Base-by-base conservation (phyloP, 495 filamentous ascomycete species). In the Sphaerosporella brunnea region DNA sequence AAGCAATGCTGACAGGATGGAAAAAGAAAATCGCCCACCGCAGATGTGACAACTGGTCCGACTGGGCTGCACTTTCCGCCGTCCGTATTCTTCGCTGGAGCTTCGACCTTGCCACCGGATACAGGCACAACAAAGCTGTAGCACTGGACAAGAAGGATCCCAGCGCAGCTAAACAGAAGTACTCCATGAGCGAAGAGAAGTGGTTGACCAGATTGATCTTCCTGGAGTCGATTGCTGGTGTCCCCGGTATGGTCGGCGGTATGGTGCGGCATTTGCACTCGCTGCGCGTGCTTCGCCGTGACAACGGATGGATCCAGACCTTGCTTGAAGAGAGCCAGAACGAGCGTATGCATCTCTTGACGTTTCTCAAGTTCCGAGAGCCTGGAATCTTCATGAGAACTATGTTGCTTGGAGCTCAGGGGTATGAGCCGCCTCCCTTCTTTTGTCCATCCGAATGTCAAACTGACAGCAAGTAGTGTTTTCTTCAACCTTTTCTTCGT, bases 241-340 rank as follows among this genome's bases (percentile, higher is more conserved):
- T 97, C 0, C 92, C 92, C 0, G 92, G 92, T 0, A 96, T 96
- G 85, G 92, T 96, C 3, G 90, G 78, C 0, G 90, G 87, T 7
- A 93, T 93, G 79, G 66, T 96, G 10, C 70, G 90, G 16, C 90
- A 97, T 64, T 66, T 97, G 4, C 74, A 80, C 57, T 84, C 78
- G 52, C 66, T 97, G 48, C 70, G 90, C 36, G 70, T 77, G 4
- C 76, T 97, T 68, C 85, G 84, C 66, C 66, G 90, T 25, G 90
- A 97, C 62, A 93, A 95, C 53, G 90, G 92, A 61, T 96, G 90
- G 88, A 96, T 99, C 53, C 88, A 95, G 62, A 95, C 84, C 0
- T 71, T 96, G 0, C 72, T 96, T 2, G 90, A 95, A 63, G 90
- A 97, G 64, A 78, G 77, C 39, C 93, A 81, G 68, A 97, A 97